A percentile compares a stretch with the other conserved stretches of the same genome.
phyloP scores from a whole-genome alignment of 345 rosid species.

The Euphorbia lathyris region DNA sequence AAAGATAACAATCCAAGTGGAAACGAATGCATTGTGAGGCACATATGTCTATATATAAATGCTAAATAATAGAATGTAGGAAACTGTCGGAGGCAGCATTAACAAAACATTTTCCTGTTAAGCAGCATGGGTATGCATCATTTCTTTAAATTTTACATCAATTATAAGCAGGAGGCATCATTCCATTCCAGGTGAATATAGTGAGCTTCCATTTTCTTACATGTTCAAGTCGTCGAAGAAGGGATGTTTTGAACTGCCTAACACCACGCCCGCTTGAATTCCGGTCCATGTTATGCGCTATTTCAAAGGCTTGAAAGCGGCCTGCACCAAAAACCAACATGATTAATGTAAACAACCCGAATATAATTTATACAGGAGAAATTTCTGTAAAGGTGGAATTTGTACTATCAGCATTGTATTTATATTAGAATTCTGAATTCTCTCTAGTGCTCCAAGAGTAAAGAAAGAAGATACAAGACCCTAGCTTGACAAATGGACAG shows the following conservation, averaged over 20 bases:
- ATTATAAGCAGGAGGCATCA: neutral
- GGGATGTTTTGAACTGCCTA: constrained; percentile 87
- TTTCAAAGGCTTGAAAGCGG: constrained; percentile 78
- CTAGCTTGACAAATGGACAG: neutral
- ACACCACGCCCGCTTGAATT: constrained; percentile 79
- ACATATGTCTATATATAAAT: neutral
- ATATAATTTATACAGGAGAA: neutral
- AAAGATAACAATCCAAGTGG: neutral
- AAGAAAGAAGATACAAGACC: neutral
- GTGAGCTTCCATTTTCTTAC: constrained; percentile 29
- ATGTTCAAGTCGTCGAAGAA: constrained; percentile 80
- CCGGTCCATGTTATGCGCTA: constrained; percentile 71
- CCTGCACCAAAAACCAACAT: constrained; percentile 42
- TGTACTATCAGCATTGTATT: neutral
- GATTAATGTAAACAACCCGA: neutral
- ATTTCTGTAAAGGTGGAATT: neutral
- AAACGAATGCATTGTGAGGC: neutral
- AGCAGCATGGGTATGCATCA: neutral
- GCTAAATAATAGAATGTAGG: neutral
- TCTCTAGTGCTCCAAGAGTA: neutral
- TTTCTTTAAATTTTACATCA: constrained; percentile 3
- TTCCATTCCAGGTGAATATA: neutral
- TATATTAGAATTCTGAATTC: neutral
- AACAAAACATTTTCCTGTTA: neutral
- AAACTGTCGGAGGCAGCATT: neutral